Percentiles rank a stretch among this genome's conserved stretches.
Evolutionary conservation across 2,329 filamentous ascomycete species (phyloP).

Genomic region (Cytospora piceae): DNA sequence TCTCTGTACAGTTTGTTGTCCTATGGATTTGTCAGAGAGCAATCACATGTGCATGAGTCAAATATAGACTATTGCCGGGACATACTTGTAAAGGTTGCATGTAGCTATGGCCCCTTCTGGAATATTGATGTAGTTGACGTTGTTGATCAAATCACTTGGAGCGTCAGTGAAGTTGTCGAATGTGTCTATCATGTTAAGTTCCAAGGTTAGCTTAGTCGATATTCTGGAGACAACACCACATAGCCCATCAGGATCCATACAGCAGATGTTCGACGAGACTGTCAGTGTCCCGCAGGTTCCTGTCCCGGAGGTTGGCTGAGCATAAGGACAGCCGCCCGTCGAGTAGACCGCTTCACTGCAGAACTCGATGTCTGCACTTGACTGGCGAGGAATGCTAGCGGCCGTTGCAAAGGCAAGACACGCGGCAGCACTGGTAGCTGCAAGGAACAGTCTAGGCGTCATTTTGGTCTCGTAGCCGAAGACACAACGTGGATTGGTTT

Average conservation of each 20-base stretch:
- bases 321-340: constrained; percentile 21
- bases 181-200: constrained; percentile 4
- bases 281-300: constrained; percentile 17
- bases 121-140: constrained; percentile 24
- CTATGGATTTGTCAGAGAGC: constrained; percentile 1
- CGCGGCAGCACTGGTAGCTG: not conserved
- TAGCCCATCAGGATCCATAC: not conserved
- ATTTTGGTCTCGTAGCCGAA: not conserved
- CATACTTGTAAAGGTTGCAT: constrained; percentile 26
- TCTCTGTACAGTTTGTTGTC: constrained; percentile 20
- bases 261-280: constrained; percentile 15
- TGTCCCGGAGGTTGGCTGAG: constrained; percentile 20
- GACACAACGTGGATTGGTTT: not conserved
- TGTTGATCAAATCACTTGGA: constrained; percentile 1
- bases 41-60: not conserved
- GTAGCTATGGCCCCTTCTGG: constrained; percentile 4
- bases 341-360: constrained; percentile 18
- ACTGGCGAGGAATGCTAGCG: not conserved
- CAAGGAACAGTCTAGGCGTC: not conserved
- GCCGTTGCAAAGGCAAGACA: not conserved
- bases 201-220: not conserved
- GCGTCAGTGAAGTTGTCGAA: constrained; percentile 18
- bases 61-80: not conserved
- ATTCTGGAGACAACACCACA: not conserved
- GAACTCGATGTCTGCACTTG: constrained; percentile 14